Conservation (phyloP, 108 stramenopile species). For the Skeletonema potamos region DNA sequence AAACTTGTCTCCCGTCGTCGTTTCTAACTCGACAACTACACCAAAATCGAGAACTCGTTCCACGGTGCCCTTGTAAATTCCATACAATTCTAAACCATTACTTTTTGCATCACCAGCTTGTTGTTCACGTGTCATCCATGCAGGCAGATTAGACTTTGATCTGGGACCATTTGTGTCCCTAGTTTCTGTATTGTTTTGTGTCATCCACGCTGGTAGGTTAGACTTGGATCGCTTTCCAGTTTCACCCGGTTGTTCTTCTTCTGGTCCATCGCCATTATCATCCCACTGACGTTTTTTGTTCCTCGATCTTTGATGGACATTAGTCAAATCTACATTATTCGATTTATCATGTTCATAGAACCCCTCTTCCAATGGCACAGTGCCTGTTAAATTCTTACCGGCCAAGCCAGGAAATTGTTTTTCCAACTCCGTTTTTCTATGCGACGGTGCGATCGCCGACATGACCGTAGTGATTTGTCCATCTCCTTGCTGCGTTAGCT, state of each 20-base stretch:
- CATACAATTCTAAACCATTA: slow-evolving; percentile 55
- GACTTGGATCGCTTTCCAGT: slow-evolving; percentile 40
- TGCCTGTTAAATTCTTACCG: slow-evolving; percentile 61
- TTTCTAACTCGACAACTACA: slow-evolving; percentile 75
- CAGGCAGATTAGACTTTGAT: slow-evolving; percentile 73
- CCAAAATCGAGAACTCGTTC: slow-evolving; percentile 92
- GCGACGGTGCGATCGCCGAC: slow-evolving; percentile 33
- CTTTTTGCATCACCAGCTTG: slow-evolving; percentile 29
- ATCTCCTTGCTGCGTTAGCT: slow-evolving; percentile 7
- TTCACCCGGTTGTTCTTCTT: background rate
- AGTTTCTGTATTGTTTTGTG: slow-evolving; percentile 19
- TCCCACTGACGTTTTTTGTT: slow-evolving; percentile 36
- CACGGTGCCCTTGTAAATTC: slow-evolving; percentile 83
- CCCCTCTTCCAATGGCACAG: slow-evolving; percentile 77
- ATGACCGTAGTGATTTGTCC: slow-evolving; percentile 16
- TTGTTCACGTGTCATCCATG: slow-evolving; percentile 81
- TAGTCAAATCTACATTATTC: slow-evolving; percentile 16
- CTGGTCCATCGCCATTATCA: slow-evolving; percentile 8
- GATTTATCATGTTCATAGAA: slow-evolving; percentile 72
- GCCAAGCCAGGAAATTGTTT: slow-evolving; percentile 86
- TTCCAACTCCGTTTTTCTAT: slow-evolving; percentile 48
- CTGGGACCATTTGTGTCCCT: slow-evolving; percentile 48
- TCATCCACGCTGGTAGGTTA: slow-evolving; percentile 92
- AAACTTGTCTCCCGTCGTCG: slow-evolving; percentile 14
- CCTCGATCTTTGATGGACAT: slow-evolving; percentile 34